Conservation (phyloP, 768 basidiomycete species). For the Pleurotus sapidus region DNA sequence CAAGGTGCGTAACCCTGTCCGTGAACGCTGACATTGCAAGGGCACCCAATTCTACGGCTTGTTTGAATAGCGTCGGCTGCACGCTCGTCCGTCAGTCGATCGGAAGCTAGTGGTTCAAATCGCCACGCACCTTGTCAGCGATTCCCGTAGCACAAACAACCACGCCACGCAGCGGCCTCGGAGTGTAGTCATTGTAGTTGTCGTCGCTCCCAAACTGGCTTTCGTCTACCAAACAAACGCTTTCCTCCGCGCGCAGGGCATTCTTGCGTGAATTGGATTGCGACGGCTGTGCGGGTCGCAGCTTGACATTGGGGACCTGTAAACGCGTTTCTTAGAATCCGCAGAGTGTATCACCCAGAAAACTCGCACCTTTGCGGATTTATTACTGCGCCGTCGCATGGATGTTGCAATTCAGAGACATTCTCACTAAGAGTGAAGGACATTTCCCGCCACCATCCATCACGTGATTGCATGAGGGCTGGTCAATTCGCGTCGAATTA, state of each 20-base stretch:
- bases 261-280: constrained; percentile 25
- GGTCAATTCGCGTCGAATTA: background rate
- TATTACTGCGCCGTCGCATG: constrained; percentile 58
- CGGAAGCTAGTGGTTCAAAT: background rate
- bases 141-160: constrained; percentile 76
- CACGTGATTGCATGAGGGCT: background rate
- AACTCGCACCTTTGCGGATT: constrained; percentile 55
- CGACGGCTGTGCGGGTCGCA: constrained; percentile 58
- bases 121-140: constrained; percentile 61
- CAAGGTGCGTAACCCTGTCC: constrained; percentile 82
- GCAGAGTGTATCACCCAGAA: background rate
- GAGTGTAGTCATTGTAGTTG: constrained; percentile 35
- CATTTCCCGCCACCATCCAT: no score
- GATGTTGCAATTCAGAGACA: background rate
- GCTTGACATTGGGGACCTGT: constrained; percentile 81
- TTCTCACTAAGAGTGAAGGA: no score
- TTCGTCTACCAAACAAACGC: constrained; percentile 42
- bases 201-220: constrained; percentile 46
- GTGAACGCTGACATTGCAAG: constrained; percentile 69
- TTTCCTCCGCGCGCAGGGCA: constrained; percentile 22
- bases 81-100: constrained; percentile 1
- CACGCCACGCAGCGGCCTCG: constrained; percentile 65
- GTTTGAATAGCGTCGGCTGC: constrained; percentile 69
- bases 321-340: background rate
- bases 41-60: constrained; percentile 82